Conservation (phyloP, 2,329 filamentous ascomycete species). For the Cladorrhinum sp. region DNA sequence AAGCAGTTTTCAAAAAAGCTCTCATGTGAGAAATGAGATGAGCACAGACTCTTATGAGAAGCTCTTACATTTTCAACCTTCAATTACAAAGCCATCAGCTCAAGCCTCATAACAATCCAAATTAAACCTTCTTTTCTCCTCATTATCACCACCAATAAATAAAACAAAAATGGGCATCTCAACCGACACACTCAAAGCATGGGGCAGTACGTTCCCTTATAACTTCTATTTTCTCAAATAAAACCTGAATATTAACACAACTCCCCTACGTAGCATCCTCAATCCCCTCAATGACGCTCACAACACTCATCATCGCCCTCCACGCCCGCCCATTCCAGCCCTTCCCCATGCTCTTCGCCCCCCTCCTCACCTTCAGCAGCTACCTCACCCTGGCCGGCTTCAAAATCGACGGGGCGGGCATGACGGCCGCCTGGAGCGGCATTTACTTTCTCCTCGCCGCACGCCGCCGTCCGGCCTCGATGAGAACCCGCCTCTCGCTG, state of each 20-base stretch:
- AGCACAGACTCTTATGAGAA: background rate
- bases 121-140: no score
- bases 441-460: constrained; percentile 56
- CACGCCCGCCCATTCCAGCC: constrained; percentile 53
- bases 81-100: background rate
- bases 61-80: background rate
- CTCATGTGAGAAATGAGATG: background rate
- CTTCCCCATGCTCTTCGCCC: constrained; percentile 49
- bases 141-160: background rate
- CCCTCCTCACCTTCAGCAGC: constrained; percentile 52
- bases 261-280: constrained; percentile 52
- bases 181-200: constrained; percentile 38
- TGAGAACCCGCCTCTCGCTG: constrained; percentile 40
- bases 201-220: constrained; percentile 51
- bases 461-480: constrained; percentile 38
- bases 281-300: constrained; percentile 53
- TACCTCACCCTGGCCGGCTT: constrained; percentile 60
- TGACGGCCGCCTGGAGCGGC: constrained; percentile 55
- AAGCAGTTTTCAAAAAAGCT: background rate
- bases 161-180: constrained; percentile 14
- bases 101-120: background rate
- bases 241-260: no score
- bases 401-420: constrained; percentile 54
- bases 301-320: constrained; percentile 54
- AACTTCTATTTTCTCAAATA: no score